Conservation (phyloP, 2,329 filamentous ascomycete genomes). For the Cadophora gregata region DNA sequence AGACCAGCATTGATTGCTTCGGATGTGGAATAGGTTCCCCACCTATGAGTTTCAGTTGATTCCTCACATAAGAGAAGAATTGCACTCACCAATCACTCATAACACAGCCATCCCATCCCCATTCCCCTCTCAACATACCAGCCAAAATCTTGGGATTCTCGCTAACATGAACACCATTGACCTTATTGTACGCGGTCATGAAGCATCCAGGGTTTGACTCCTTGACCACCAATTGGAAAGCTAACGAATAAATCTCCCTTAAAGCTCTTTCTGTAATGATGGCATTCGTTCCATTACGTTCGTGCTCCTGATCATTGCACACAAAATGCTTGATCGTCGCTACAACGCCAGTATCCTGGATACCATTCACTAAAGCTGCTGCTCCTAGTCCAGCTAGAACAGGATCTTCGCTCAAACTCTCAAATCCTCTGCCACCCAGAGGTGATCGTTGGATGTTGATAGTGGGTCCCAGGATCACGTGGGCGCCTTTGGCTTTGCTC, state of each 20-base stretch:
- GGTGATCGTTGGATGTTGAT: slow-evolving; percentile 56
- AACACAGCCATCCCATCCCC: slow-evolving; percentile 52
- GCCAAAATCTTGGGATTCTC: slow-evolving; percentile 49
- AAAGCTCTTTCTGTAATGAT: slow-evolving; percentile 48
- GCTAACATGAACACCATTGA: slow-evolving; percentile 53
- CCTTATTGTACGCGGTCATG: slow-evolving; percentile 55
- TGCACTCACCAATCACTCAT: slow-evolving; percentile 55
- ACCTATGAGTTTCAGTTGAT: slow-evolving; percentile 34
- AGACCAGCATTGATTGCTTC: slow-evolving; percentile 58
- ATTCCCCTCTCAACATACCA: slow-evolving; percentile 50
- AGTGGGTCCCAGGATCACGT: slow-evolving; percentile 72
- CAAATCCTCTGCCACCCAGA: slow-evolving; percentile 55
- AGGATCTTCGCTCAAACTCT: slow-evolving; percentile 55
- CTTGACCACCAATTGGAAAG: slow-evolving; percentile 53
- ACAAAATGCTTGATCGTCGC: slow-evolving; percentile 56
- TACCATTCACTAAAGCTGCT: slow-evolving; percentile 51
- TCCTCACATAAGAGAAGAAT: neutral
- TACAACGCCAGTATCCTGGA: slow-evolving; percentile 51
- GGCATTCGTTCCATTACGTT: slow-evolving; percentile 46
- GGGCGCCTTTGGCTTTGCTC: slow-evolving; percentile 70
- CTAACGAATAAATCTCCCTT: slow-evolving; percentile 52
- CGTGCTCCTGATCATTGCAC: slow-evolving; percentile 52
- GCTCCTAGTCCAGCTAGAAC: slow-evolving; percentile 53
- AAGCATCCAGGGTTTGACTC: slow-evolving; percentile 51
- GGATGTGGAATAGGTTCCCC: slow-evolving; percentile 60